Base-by-base conservation (phyloP, 805 yeast genomes). In the Hanseniaspora taiwanica region DNA sequence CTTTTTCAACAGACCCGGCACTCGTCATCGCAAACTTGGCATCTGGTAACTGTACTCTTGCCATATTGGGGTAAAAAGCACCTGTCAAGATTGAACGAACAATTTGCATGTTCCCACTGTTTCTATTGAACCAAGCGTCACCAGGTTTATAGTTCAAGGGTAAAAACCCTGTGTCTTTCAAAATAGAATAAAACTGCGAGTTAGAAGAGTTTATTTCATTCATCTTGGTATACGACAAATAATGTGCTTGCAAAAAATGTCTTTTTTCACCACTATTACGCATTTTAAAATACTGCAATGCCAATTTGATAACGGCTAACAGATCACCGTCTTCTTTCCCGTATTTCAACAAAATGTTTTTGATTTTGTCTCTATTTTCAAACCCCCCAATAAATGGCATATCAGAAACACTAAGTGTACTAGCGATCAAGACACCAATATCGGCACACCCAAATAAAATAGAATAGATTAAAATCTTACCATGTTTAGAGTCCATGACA, bases 371-470 rank as follows among this genome's bases (percentile, higher is more conserved):
- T 44, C 89, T 67, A 38, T 71, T 63, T 10, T 83, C 93, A 25
- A 59, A 59, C 31, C 73, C 74, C 35, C 71, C 70, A 20, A 74
- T 56, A 54, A 87, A 83, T 1, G 94, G 94, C 23, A 50, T 40
- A 21, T 74, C 65, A 2, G 91, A 87, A 9, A 78, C 68, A 13
- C 86, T 73, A 32, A 81, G 61, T 2, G 85, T 67, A 0, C 95
- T 75, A 0, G 94, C 89, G n/a, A 84, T 62, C 1, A 91, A 74
- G n/a, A 86, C 64, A 43, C 87, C 79, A 16, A 71, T 62, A 20
- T 83, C 87, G 6, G 87, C 60, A 51, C 91, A 80, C 0, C 91
- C 91, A 56, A 89, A 83, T 4, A 87, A 69, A 34, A 89, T 75
- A 1, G 94, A 86, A 45, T 76, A 72, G 14, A 87, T 74, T 27